These are phyloP conservation scores for Pichia terricola DNA, from an alignment of 1,139 yeast species.

Conservation along the genomic window DNA sequence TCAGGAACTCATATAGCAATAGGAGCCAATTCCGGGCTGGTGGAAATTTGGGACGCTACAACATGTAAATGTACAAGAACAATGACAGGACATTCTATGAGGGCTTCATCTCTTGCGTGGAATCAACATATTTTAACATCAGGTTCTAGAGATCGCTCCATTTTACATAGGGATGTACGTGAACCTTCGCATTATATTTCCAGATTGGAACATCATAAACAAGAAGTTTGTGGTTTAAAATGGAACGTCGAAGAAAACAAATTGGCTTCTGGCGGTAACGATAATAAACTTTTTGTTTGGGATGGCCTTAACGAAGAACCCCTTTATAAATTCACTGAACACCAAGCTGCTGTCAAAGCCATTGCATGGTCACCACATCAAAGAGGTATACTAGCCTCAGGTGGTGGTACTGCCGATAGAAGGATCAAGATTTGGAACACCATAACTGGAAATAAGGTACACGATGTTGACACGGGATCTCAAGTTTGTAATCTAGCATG, in stretches of 20 bases:
- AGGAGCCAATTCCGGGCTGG: conserved; percentile 80
- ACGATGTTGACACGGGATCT: conserved; percentile 86
- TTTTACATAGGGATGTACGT: conserved; percentile 85
- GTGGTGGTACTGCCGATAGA: conserved; percentile 96
- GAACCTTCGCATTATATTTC: conserved; percentile 75
- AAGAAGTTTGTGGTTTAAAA: conserved; percentile 91
- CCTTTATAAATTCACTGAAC: conserved; percentile 66
- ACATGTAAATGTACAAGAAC: conserved; percentile 75
- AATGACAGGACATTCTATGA: conserved; percentile 81
- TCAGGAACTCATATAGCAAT: conserved; percentile 91
- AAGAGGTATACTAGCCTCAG: conserved; percentile 85
- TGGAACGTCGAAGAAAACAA: conserved; percentile 90
- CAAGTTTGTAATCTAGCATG: conserved; percentile 92
- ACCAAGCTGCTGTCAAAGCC: conserved; percentile 93
- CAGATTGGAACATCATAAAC: conserved; percentile 63
- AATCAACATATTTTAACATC: conserved; percentile 81
- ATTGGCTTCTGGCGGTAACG: conserved; percentile 91
- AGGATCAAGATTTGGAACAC: conserved; percentile 91
- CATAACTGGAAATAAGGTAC: conserved; percentile 59
- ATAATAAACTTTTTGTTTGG: conserved; percentile 78
- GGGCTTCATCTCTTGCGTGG: conserved; percentile 91
- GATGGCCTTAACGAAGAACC: conserved; percentile 71
- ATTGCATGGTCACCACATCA: conserved; percentile 98
- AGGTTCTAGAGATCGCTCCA: conserved; percentile 80
- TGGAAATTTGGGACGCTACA: conserved; percentile 95